A percentile compares a stretch with the other conserved stretches of the same genome.
phyloP scores from a whole-genome alignment of 2,329 filamentous ascomycete genomes.

The Cordyceps tenuipes region DNA sequence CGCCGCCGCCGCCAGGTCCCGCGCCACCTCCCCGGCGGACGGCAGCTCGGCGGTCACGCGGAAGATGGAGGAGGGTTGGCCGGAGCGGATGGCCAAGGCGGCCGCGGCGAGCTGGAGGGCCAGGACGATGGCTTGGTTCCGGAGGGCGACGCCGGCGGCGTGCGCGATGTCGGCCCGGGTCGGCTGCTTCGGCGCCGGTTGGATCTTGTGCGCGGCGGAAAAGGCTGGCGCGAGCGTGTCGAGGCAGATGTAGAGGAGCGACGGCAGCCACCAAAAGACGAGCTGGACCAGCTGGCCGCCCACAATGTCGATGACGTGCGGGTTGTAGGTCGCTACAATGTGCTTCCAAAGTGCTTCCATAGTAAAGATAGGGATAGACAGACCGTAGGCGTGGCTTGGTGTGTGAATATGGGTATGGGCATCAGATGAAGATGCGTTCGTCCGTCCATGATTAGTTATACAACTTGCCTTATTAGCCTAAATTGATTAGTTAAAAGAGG shows the following conservation, averaged over 20 bases:
- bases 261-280: conserved; percentile 39
- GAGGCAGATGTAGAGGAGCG: conserved; percentile 33
- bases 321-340: conserved; percentile 20
- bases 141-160: conserved; percentile 35
- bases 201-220: conserved; percentile 44
- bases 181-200: conserved; percentile 42
- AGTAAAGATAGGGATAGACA: background rate
- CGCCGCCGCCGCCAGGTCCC: conserved; percentile 33
- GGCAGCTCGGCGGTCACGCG: conserved; percentile 32
- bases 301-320: conserved; percentile 30
- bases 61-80: conserved; percentile 25
- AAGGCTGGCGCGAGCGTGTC: conserved; percentile 38
- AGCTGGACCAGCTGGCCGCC: conserved; percentile 33
- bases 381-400: background rate
- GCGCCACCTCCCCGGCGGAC: conserved; percentile 24
- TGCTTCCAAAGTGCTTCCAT: conserved; percentile 15
- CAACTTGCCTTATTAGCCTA: background rate
- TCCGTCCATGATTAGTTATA: background rate
- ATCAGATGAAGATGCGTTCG: background rate
- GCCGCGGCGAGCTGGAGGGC: conserved; percentile 21
- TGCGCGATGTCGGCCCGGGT: conserved; percentile 33
- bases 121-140: conserved; percentile 38
- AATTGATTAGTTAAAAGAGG: background rate
- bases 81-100: conserved; percentile 12
- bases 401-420: background rate